Base-by-base conservation (phyloP, 192 early-diverging fungal genomes). In the Rhizoclosmatium sp. region DNA sequence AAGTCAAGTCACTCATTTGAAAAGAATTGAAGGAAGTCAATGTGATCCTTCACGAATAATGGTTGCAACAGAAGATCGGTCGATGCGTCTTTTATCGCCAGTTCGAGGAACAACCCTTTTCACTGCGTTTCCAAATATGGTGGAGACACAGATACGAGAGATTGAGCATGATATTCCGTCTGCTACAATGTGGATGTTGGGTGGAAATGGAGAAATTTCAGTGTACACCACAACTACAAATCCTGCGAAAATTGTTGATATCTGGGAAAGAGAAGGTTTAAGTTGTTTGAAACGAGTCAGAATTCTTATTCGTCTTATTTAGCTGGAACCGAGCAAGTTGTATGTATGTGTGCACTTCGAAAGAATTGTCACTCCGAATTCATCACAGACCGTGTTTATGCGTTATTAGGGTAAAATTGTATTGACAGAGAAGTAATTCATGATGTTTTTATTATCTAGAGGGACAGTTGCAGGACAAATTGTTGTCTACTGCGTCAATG, bases 401-500 rank as follows among this genome's bases (percentile, higher is more conserved):
- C 71, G 19, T 46, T 89, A 1, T 56, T 90, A n/a, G 77, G 83
- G 46, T 75, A 12, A 19, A 10, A 0, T 62, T 46, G 4, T 0
- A 2, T 2, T 54, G 31, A 10, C n/a, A n/a, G 4, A 14, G 1
- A 65, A 65, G 12, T 47, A 49, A 69, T 47, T 69, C 3, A 16
- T 58, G 21, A n/a, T 12, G 56, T 58, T 12, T 71, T 67, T 40
- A 7, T 12, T 54, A 56, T 59, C 46, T 44, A 76, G 75, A 21
- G 88, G 88, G 4, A 88, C 86, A 14, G 82, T 87, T 23, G 81
- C 80, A 14, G 88, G 88, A 2, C 88, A 89, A 71, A 82, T 89
- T 75, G 78, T 86, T 3, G 12, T 86, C 0, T 58, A 82, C 16
- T 82, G 83, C 76, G 66, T 87, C 23, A 65, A 82, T 64, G 58